Base-by-base conservation (phyloP, 352 stramenopile species). In the Globisporangium lucens region DNA sequence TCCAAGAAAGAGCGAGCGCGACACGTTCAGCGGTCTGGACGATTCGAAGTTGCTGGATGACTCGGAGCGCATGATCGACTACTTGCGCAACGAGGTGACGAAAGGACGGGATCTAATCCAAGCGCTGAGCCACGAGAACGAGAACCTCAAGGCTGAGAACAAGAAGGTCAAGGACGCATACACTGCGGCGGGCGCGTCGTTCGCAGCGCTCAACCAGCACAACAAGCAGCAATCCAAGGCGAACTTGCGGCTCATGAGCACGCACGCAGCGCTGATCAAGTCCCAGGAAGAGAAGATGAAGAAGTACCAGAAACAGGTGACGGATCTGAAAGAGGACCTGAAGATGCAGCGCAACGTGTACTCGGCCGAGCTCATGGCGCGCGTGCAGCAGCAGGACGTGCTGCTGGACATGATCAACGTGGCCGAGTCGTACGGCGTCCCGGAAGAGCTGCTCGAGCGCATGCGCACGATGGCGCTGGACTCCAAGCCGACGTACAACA, bases 151-250 rank as follows among this genome's bases (percentile, higher is more conserved):
- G 70, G 73, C 78, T 0, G 87, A 95, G 68, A 94, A 94, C 80
- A 93, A 93, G 69, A 91, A 91, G 63, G 85, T 95, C n/a, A 92
- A 97, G 75, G 91, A 98, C 75, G 91, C 93, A 2, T 98, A 98
- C 78, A 95, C 89, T 13, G 91, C 90, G 63, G 91, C 93, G 5
- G 88, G 90, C n/a, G 89, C 88, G 53, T 97, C 91, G 4, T 98
- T 98, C 68, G 86, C 89, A 15, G 89, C 92, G 12, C 75, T 98
- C 2, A 98, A 98, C 64, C 90, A 98, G 77, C 91, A 98, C 74
- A 96, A 97, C 64, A 98, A 98, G 66, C 91, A 98, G 64, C 85
- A 98, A 46, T 97, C 87, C n/a, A 96, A 96, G 68, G 89, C 88
- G 0, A 98, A 98, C 56, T 63, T 92, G n/a, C 87, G 94, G 6